phyloP scores from a whole-genome alignment of 352 stramenopile genomes.

The Pythium insidiosum region DNA sequence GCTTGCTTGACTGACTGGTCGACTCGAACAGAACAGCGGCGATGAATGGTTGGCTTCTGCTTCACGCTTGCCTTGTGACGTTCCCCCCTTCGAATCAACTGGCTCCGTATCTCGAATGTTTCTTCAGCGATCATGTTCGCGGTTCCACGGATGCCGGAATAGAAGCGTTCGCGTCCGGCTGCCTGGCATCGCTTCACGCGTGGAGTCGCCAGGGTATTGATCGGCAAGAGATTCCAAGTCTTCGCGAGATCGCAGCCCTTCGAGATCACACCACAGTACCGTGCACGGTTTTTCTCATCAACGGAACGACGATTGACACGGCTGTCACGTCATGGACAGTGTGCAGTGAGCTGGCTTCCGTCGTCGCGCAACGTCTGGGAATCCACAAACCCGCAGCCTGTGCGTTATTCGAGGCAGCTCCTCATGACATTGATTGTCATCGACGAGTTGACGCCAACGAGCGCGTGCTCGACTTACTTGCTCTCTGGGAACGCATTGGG shows the following conservation, averaged over 20 bases:
- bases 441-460: conserved; percentile 48
- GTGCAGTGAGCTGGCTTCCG: conserved; percentile 29
- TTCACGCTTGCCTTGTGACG: conserved; percentile 52
- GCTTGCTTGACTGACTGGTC: too few species aligned
- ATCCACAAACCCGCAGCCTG: conserved; percentile 43
- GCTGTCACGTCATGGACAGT: conserved; percentile 59
- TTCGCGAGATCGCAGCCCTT: conserved; percentile 43
- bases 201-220: conserved; percentile 30
- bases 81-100: conserved; percentile 45
- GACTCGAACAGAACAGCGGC: conserved; percentile 35
- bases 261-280: conserved; percentile 34
- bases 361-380: conserved; percentile 26
- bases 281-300: conserved; percentile 36
- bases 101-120: conserved; percentile 41
- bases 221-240: conserved; percentile 53
- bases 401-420: conserved; percentile 48
- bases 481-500: conserved; percentile 62
- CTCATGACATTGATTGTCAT: conserved; percentile 40
- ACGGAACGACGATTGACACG: conserved; percentile 26
- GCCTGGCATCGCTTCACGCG: conserved; percentile 25
- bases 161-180: conserved; percentile 31
- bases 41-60: conserved; percentile 61
- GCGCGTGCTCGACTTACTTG: conserved; percentile 61
- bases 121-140: conserved; percentile 37
- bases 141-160: conserved; percentile 17